Evolutionary conservation across 495 filamentous ascomycete genomes (phyloP), one percentile per base, ranked within the genome.

Genomic region (Gamarada debralockiae): DNA sequence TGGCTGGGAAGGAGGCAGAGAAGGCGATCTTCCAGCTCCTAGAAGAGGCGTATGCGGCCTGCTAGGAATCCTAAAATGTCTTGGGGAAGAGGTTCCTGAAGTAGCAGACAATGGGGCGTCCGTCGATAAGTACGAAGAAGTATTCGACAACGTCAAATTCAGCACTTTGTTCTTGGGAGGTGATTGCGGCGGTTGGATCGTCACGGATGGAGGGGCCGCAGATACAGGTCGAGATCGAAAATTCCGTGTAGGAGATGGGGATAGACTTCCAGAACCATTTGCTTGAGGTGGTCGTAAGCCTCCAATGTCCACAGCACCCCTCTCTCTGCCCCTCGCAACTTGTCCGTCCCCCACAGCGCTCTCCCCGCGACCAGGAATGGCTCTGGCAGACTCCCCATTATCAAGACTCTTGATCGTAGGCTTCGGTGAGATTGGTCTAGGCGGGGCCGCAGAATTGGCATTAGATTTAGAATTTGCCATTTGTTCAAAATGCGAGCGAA

Each of bases 401-500:
- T 20, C 24, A 10, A 27, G 42, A 44, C 22, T 50, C 6, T 33
- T 33, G 0, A 46, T 48, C 8, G 51, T 48, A 6, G 57, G 57
- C 24, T 58, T 59, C 36, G 71, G 63, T 43, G 70, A 70, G 43
- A 63, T 55, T 20, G 66, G 64, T 55, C 55, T 68, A 52, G 60
- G 49, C 60, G 65, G 63, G 41, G 62, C 65, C 5, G 15, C 20
- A 40, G 37, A 14, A 18, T 18, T 56, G 34, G 27, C 50, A 21
- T 36, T 46, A 2, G 54, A 47, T 61, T 71, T 80, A 47, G 73
- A 63, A 57, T 80, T 80, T 33, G 84, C 78, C 66, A 96, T 83
- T 52, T 86, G 86, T 74, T 98, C 93, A 63, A 98, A 98, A 65
- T 92, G 86, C 37, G 91, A 93, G 42, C 89, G 80, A 27, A 97